A percentile compares a stretch with the other conserved stretches of the same genome.
These are phyloP conservation scores for Scalesia atractyloides DNA, from an alignment of 129 eudicot genomes.

Conservation along the genomic window DNA sequence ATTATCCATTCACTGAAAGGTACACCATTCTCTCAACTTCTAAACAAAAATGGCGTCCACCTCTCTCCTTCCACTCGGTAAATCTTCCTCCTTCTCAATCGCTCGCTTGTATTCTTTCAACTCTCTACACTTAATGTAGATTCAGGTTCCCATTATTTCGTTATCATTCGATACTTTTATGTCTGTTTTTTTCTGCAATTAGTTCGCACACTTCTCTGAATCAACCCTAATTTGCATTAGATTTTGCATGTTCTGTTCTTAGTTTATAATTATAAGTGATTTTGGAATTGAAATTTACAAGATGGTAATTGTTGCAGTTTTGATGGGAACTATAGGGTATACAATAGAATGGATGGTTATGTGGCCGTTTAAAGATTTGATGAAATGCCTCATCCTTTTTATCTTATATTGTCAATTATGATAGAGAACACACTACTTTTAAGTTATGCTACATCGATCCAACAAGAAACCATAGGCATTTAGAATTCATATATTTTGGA, in stretches of 20 bases:
- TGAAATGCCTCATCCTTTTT: constrained; percentile 4
- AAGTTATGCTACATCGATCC: constrained; percentile 16
- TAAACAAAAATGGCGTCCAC: constrained; percentile 35
- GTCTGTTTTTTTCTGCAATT: constrained; percentile 17
- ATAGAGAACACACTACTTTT: neutral
- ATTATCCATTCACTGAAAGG: constrained; percentile 32
- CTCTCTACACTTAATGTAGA: neutral
- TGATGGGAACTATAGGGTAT: neutral
- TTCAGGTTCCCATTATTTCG: neutral
- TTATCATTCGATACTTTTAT: neutral
- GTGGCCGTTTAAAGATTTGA: neutral
- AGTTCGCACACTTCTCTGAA: neutral
- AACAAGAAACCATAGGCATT: constrained; percentile 16
- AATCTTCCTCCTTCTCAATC: neutral
- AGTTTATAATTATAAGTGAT: neutral
- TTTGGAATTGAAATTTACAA: neutral
- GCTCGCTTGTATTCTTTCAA: neutral
- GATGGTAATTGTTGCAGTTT: neutral
- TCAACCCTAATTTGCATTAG: neutral
- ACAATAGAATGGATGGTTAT: neutral
- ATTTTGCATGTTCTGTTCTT: neutral
- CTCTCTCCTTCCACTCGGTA: constrained; percentile 44
- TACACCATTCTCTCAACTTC: constrained; percentile 7
- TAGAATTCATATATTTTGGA: neutral
- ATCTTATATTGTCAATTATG: neutral